Conservation (phyloP, 306 rosid genomes). For the Citrullus mucosospermus region DNA sequence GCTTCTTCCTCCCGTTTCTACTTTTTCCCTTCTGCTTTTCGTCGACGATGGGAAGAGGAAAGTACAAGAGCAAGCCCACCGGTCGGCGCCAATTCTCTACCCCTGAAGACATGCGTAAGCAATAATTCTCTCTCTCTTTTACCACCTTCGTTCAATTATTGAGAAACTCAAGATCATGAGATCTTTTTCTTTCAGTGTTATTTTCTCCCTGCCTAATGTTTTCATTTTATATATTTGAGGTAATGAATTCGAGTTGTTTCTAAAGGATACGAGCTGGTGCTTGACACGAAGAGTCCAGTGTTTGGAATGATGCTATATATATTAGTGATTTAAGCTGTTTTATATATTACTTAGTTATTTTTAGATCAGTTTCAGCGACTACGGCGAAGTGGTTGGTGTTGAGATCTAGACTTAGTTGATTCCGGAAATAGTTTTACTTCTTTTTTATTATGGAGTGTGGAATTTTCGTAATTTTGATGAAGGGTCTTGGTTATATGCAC, state of each 20-base stretch:
- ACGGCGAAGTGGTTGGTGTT: background rate
- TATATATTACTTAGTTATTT: no score
- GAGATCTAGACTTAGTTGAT: background rate
- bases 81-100: slow-evolving; percentile 91
- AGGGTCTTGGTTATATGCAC: background rate
- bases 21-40: background rate
- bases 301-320: background rate
- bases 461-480: background rate
- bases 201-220: background rate
- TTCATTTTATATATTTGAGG: background rate
- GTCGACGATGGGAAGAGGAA: slow-evolving; percentile 73
- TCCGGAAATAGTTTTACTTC: background rate
- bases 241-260: background rate
- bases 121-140: background rate
- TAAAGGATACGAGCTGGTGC: background rate
- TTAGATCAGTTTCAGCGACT: background rate
- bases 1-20: background rate
- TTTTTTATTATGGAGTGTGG: background rate
- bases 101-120: slow-evolving; percentile 69
- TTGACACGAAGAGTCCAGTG: background rate
- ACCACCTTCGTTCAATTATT: background rate
- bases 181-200: background rate
- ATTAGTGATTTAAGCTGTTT: background rate
- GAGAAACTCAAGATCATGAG: background rate
- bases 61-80: slow-evolving; percentile 86